Base-by-base conservation (phyloP, 2,329 filamentous ascomycete genomes). In the Arthrinium puccinioides region DNA sequence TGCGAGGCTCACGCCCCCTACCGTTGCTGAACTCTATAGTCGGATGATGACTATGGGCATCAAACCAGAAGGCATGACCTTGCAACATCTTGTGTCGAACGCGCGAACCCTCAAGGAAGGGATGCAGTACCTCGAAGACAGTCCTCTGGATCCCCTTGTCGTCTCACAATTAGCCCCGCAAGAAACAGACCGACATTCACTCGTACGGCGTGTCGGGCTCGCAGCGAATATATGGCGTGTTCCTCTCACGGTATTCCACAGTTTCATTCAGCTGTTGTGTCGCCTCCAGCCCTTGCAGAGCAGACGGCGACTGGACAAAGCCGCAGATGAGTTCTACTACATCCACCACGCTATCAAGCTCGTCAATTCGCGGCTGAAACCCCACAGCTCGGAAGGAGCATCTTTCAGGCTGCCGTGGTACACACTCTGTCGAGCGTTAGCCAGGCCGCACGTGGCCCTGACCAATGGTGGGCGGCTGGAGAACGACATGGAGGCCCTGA, bases 1-100 rank as follows among this genome's bases (percentile, higher is more conserved):
- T 45, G 70, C 76, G 26, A 68, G 76, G n/a, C 61, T 78, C 29
- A 62, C 67, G 11, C 76, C 82, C 1, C 84, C 84, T 3, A 69
- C 64, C 2, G 59, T 79, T 9, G 58, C 67, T 5, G 64, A 73
- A 35, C 63, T 89, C 4, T 83, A 82, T 41, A 51, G 65, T 9
- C 62, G 68, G 28, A 84, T 88, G 76, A 52, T 61, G 10, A 52
- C 51, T 2, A 61, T 64, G 2, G 66, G 69, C 1, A 51, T 82
- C 15, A 57, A 53, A 6, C 74, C 79, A 0, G 51, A 60, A 4
- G 67, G 65, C 1, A 54, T 61, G 27, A 74, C 71, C 19, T 64
- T 86, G 7, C 60, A 61, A 4, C 68, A 76, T 14, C 60, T 87
- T 2, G 46, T 87, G 2, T 57, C 62, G 5, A 62, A 76, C 45